Percentiles rank a stretch among this genome's conserved stretches.
Evolutionary conservation across 2,329 filamentous ascomycete genomes (phyloP).

Genomic region (Pyricularia pennisetigena): DNA sequence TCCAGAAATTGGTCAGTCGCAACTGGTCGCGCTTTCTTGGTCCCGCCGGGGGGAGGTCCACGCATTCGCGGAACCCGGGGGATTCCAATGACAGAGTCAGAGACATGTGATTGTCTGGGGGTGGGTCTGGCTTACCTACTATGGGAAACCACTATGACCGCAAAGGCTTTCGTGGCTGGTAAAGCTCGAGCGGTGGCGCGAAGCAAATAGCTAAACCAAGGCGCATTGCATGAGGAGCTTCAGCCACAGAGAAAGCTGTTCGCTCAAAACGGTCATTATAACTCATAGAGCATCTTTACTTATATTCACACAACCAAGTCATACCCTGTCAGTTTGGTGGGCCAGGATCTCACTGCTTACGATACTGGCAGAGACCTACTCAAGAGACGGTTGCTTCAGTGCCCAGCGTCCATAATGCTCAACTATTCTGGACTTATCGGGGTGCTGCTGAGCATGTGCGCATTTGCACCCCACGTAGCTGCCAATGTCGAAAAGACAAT

Average conservation of each 20-base stretch:
- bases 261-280: not conserved
- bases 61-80: not conserved
- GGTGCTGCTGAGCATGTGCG: slow-evolving; percentile 8
- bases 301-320: not conserved
- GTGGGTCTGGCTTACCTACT: not conserved
- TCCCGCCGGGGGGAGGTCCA: not conserved
- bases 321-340: not conserved
- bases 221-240: not conserved
- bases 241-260: not conserved
- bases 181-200: not conserved
- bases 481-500: slow-evolving; percentile 90
- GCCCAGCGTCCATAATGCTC: not conserved
- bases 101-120: slow-evolving; percentile 12
- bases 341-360: not conserved
- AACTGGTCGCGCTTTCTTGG: not conserved
- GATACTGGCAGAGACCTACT: not conserved
- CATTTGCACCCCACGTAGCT: slow-evolving; percentile 13
- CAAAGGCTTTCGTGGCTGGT: not conserved
- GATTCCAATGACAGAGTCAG: not conserved
- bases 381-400: not conserved
- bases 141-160: not conserved
- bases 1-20: not conserved
- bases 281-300: not conserved
- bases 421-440: not conserved
- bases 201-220: not conserved